A percentile compares a stretch with the other conserved stretches of the same genome.
Conservation (phyloP, 192 early-diverging fungal genomes). For the Lunasporangiospora selenospora region DNA sequence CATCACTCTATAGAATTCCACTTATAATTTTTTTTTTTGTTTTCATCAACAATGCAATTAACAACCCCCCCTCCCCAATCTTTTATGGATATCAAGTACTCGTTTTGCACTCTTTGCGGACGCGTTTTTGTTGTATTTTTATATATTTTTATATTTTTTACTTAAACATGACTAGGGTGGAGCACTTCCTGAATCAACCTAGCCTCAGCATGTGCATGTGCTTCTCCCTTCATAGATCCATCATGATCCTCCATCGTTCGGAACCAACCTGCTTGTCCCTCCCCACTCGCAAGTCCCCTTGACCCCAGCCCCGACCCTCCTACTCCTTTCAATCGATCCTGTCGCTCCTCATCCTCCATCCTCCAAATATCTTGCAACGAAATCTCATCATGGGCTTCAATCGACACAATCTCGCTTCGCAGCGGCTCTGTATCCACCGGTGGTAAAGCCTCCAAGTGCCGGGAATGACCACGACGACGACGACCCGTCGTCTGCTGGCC, state of each 20-base stretch:
- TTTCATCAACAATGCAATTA: too few species aligned
- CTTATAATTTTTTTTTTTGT: too few species aligned
- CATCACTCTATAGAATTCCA: too few species aligned
- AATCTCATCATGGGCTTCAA: slow-evolving; percentile 30
- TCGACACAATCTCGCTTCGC: slow-evolving; percentile 14
- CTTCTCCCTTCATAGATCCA: slow-evolving; percentile 23
- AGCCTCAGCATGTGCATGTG: slow-evolving; percentile 32
- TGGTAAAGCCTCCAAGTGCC: too few species aligned
- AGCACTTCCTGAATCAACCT: slow-evolving; percentile 17
- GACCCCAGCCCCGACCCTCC: background rate
- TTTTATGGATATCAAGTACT: too few species aligned
- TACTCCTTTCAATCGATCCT: slow-evolving; percentile 13
- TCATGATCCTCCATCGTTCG: background rate
- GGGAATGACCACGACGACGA: background rate
- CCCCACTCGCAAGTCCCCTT: background rate
- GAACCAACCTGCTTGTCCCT: background rate
- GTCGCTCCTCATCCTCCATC: slow-evolving; percentile 41
- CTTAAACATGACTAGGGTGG: background rate
- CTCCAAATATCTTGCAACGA: slow-evolving; percentile 41
- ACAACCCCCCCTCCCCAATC: too few species aligned
- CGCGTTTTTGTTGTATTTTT: too few species aligned
- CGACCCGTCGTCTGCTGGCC: background rate
- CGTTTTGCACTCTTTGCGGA: too few species aligned
- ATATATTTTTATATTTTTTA: too few species aligned
- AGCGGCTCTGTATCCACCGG: background rate